A percentile compares a stretch with the other conserved stretches of the same genome.
Evolutionary conservation across 148 eudicot genomes (phyloP).

Genomic region (Camellia japonica): DNA sequence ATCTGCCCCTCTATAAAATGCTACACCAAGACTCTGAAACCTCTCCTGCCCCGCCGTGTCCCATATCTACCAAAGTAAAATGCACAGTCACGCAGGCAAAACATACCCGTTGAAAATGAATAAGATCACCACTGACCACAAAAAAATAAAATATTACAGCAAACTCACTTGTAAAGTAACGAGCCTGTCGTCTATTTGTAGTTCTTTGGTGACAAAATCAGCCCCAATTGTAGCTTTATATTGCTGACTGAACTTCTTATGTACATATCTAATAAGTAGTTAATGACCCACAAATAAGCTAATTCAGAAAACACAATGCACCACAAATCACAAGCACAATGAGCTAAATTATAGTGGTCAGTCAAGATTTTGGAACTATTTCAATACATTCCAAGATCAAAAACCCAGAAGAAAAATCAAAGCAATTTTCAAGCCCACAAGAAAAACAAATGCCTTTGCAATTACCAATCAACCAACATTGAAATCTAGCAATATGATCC

Average conservation of each 20-base stretch:
- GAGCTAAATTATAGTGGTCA: neutral
- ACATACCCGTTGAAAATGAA: neutral
- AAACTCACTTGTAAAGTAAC: conserved; percentile 50
- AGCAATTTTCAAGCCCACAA: neutral
- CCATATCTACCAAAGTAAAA: conserved; percentile 47
- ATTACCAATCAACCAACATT: neutral
- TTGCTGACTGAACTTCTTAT: conserved; percentile 57
- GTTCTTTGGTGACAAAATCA: conserved; percentile 56
- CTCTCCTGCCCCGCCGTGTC: conserved; percentile 82
- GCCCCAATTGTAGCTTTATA: conserved; percentile 61
- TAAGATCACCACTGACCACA: neutral
- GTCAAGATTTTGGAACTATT: neutral
- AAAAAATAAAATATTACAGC: neutral
- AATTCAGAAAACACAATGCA: neutral
- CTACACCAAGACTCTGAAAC: conserved; percentile 77
- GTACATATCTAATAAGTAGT: conserved; percentile 43
- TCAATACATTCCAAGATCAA: neutral
- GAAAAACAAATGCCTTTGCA: neutral
- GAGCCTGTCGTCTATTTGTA: conserved; percentile 47
- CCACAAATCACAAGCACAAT: neutral
- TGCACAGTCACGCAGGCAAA: neutral
- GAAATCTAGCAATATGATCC: neutral
- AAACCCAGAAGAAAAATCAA: neutral
- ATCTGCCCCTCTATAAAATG: conserved; percentile 75
- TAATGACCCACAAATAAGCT: conserved; percentile 17